These are phyloP conservation scores for Nephelium lappaceum DNA, from an alignment of 345 rosid species.

Conservation along the genomic window DNA sequence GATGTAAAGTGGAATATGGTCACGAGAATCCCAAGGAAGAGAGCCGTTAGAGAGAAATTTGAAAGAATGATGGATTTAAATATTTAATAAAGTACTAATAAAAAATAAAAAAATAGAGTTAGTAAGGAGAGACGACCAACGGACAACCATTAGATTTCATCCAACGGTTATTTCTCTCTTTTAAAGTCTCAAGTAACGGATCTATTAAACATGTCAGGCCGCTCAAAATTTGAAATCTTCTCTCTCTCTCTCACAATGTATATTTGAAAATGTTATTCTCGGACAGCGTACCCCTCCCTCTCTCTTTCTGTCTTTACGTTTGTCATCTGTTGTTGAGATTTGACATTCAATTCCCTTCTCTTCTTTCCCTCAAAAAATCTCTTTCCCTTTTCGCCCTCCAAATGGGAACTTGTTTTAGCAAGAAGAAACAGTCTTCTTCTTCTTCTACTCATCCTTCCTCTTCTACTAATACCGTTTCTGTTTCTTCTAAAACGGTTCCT, in stretches of 20 bases:
- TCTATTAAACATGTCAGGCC: not conserved
- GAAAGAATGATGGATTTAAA: not conserved
- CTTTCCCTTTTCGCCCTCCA: not conserved
- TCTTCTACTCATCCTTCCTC: conserved; percentile 27
- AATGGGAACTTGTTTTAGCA: conserved; percentile 81
- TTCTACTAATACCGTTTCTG: conserved; percentile 14
- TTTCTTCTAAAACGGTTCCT: not conserved
- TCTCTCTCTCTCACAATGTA: conserved; percentile 9
- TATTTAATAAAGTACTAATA: no score
- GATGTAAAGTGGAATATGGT: not conserved
- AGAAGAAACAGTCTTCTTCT: conserved; percentile 43
- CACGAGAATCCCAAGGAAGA: not conserved
- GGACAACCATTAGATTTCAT: conserved; percentile 5
- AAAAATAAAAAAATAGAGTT: not conserved
- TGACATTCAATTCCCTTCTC: not conserved
- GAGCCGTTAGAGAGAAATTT: conserved; percentile 9
- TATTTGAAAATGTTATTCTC: conserved; percentile 34
- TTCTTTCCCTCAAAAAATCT: not conserved
- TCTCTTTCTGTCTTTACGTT: not conserved
- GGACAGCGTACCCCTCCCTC: conserved; percentile 20
- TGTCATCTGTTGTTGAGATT: not conserved
- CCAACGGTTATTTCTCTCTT: conserved; percentile 26
- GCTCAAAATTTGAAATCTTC: conserved; percentile 30
- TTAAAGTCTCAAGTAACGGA: conserved; percentile 29
- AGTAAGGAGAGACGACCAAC: not conserved